phyloP scores from a whole-genome alignment of 176 grass and related monocot species.

The Alloteropsis semialata region DNA sequence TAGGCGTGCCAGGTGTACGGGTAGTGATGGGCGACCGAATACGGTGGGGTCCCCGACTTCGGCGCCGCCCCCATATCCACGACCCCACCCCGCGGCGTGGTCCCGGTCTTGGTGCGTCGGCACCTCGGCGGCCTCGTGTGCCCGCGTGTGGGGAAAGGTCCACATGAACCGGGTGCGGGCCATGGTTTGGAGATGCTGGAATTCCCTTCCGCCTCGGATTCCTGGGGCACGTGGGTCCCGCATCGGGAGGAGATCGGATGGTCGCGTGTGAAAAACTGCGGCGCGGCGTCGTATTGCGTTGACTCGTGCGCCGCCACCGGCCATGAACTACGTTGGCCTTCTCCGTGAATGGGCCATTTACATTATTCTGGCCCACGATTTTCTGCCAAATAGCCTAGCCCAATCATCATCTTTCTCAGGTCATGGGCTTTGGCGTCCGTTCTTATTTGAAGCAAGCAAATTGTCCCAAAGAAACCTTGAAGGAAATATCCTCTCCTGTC shows the following conservation, averaged over 20 bases:
- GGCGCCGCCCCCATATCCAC: not conserved
- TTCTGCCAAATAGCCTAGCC: not conserved
- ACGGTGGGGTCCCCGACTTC: conserved; percentile 12
- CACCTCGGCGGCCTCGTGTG: accelerated
- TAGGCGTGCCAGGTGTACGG: conserved; percentile 54
- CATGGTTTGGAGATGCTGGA: not conserved
- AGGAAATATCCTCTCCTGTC: not conserved
- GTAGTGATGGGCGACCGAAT: conserved; percentile 29
- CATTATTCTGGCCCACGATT: too few relatives aligned
- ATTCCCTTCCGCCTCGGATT: conserved; percentile 50
- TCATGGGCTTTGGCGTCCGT: too few relatives aligned
- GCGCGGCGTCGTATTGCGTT: not conserved
- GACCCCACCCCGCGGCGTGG: not conserved
- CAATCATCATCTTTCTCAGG: too few relatives aligned
- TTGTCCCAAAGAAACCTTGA: not conserved
- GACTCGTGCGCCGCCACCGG: not conserved
- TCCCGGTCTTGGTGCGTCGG: conserved; percentile 8
- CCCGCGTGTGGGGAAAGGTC: not conserved
- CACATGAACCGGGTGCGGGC: conserved; percentile 9
- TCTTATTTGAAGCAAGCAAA: not conserved
- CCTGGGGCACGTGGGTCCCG: conserved; percentile 31
- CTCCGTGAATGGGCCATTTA: not conserved
- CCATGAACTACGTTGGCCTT: not conserved
- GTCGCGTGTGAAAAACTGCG: conserved; percentile 35
- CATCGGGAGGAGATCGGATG: not conserved